Conservation (phyloP, 352 stramenopile species). For the Globisporangium cederbergense region DNA sequence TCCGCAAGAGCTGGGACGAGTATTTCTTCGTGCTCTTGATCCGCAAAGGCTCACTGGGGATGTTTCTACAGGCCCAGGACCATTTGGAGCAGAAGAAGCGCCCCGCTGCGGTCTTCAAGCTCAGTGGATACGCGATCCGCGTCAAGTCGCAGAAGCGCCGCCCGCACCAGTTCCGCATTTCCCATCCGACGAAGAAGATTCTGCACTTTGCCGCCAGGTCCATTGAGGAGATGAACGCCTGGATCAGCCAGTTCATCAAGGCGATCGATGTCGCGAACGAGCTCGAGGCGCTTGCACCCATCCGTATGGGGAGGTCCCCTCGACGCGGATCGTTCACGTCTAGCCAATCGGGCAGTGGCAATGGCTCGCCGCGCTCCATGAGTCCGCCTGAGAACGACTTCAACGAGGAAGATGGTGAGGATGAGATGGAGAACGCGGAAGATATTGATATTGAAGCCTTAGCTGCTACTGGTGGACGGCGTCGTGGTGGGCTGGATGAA, state of each 20-base stretch:
- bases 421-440: neutral
- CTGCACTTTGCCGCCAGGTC: constrained; percentile 52
- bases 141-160: constrained; percentile 63
- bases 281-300: constrained; percentile 27
- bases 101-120: constrained; percentile 59
- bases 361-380: neutral
- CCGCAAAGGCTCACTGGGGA: constrained; percentile 66
- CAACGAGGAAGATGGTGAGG: constrained; percentile 3
- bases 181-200: constrained; percentile 54
- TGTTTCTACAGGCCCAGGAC: constrained; percentile 51
- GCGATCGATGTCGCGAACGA: constrained; percentile 60
- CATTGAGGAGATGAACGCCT: constrained; percentile 71
- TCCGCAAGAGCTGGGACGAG: constrained; percentile 57
- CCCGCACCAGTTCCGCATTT: constrained; percentile 58
- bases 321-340: constrained; percentile 2
- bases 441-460: neutral
- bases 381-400: constrained; percentile 16
- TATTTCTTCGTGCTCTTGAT: constrained; percentile 76
- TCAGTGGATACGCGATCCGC: constrained; percentile 62
- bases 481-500: neutral
- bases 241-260: constrained; percentile 58
- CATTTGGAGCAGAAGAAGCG: constrained; percentile 41
- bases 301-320: neutral
- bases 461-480: neutral
- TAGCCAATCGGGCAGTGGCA: neutral